Evolutionary conservation across 1,284 basidiomycete genomes (phyloP).

Genomic region (Anthracocystis walkeri): DNA sequence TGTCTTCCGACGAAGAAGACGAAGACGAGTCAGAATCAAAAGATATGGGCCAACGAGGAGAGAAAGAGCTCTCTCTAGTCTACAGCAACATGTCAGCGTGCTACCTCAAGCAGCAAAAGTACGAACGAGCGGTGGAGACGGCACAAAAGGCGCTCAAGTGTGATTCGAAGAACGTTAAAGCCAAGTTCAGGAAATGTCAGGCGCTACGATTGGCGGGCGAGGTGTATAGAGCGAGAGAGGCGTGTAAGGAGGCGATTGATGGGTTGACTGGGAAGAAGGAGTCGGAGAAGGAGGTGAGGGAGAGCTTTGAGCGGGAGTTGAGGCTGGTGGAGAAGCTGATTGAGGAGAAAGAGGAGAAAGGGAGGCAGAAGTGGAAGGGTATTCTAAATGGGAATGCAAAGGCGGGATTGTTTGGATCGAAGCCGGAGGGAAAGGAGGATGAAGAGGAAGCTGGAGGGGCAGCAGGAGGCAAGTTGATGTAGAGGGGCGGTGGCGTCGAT

Average conservation of each 20-base stretch:
- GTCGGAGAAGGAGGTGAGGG: slow-evolving; percentile 1
- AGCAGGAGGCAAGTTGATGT: too few relatives aligned
- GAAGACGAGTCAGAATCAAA: neutral
- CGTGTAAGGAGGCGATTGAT: neutral
- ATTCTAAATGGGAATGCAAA: slow-evolving; percentile 17
- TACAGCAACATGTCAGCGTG: slow-evolving; percentile 38
- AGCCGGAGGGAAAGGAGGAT: neutral
- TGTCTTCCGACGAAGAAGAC: slow-evolving; percentile 12
- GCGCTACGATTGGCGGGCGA: slow-evolving; percentile 17
- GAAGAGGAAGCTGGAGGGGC: neutral
- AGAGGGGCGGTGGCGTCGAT: too few relatives aligned
- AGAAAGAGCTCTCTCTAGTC: slow-evolving; percentile 24
- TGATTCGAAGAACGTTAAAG: slow-evolving; percentile 31
- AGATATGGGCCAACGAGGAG: neutral
- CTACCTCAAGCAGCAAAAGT: slow-evolving; percentile 34
- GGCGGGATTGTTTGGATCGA: neutral
- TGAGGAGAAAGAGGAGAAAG: slow-evolving; percentile 16
- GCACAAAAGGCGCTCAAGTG: slow-evolving; percentile 29
- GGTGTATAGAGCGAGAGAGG: slow-evolving; percentile 16
- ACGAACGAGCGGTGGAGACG: slow-evolving; percentile 10
- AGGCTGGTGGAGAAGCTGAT: slow-evolving; percentile 17
- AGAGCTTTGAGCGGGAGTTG: slow-evolving; percentile 23
- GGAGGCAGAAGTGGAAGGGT: slow-evolving; percentile 35
- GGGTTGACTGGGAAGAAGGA: slow-evolving; percentile 1
- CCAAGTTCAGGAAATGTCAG: slow-evolving; percentile 29